These are phyloP conservation scores for Tulasnella sp. DNA, from an alignment of 768 basidiomycete genomes.

Conservation along the genomic window DNA sequence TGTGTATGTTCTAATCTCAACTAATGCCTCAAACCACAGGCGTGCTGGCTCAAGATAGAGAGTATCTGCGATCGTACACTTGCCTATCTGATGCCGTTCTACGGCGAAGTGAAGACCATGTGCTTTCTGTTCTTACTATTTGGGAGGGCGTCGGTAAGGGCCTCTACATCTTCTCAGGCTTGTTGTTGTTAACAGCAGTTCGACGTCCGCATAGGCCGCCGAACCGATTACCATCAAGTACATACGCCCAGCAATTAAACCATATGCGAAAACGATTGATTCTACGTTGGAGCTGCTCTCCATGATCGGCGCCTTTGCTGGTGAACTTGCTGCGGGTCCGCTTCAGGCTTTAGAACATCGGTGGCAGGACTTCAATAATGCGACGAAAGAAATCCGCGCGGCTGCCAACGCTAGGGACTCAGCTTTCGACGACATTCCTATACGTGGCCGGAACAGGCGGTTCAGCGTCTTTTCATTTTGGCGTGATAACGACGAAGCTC, in stretches of 20 bases:
- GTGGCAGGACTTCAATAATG: slow-evolving; percentile 1
- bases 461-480: slow-evolving; percentile 11
- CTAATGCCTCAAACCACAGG: slow-evolving; percentile 32
- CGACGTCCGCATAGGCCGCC: slow-evolving; percentile 61
- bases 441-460: not conserved
- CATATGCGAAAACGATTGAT: slow-evolving; percentile 60
- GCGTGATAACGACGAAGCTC: not conserved
- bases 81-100: slow-evolving; percentile 69
- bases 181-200: not conserved
- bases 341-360: not conserved
- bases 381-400: not conserved
- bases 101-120: slow-evolving; percentile 69
- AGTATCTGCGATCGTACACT: slow-evolving; percentile 52
- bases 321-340: not conserved
- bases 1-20: slow-evolving; percentile 18
- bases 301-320: slow-evolving; percentile 10
- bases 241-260: slow-evolving; percentile 67
- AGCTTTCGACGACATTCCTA: not conserved
- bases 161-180: too few species aligned
- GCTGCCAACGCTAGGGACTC: not conserved
- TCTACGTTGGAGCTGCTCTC: slow-evolving; percentile 41
- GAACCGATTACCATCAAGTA: slow-evolving; percentile 77
- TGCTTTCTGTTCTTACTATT: slow-evolving; percentile 36
- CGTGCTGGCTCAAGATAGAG: slow-evolving; percentile 59
- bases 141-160: slow-evolving; percentile 6